Base-by-base conservation (phyloP, 495 filamentous ascomycete genomes). In the Penicillium canariense region DNA sequence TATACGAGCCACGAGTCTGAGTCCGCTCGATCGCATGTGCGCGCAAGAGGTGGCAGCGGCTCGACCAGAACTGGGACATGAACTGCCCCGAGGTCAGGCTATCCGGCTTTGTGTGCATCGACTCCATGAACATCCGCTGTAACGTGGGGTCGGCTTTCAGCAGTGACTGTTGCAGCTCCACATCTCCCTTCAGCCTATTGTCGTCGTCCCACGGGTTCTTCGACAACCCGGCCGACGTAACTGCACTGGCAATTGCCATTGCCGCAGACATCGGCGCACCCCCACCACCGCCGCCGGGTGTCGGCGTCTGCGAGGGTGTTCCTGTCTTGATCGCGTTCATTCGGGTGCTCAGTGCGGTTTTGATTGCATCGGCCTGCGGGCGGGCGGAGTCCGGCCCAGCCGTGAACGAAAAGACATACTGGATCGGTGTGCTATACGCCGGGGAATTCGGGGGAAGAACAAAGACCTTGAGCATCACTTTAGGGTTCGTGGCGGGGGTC, bases 391-490 rank as follows among this genome's bases (percentile, higher is more conserved):
- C 81, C 12, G 82, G 75, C 12, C 84, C 72, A 4, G 89, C 88
- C 23, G 89, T 96, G 73, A 97, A 97, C 48, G 82, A 82, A 68
- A 97, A 97, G 48, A 91, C 81, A 66, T 95, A 89, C 43, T 82
- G 80, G 35, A 88, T 82, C 2, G 86, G 71, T 5, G 83, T 75
- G 20, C 74, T 63, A 15, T 76, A 77, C 12, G 75, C 73, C 23
- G 65, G 54, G 1, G 70, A 65, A 36, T 78, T 75, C 25, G 82
- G 73, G 40, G 83, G 72, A 58, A 88, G 84, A 47, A 83, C 85
- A 59, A 95, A 86, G 46, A 97, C 82, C 68, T 91, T 94, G 36
- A 96, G 80, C 81, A 96, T 94, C 42, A 95, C 91, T 74, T 96
- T 97, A 11, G 89, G 73, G 15, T 78, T 82, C 7, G 75, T 84